phyloP scores from a whole-genome alignment of 1,284 basidiomycete species.

The Ceraceosorus bombacis region DNA sequence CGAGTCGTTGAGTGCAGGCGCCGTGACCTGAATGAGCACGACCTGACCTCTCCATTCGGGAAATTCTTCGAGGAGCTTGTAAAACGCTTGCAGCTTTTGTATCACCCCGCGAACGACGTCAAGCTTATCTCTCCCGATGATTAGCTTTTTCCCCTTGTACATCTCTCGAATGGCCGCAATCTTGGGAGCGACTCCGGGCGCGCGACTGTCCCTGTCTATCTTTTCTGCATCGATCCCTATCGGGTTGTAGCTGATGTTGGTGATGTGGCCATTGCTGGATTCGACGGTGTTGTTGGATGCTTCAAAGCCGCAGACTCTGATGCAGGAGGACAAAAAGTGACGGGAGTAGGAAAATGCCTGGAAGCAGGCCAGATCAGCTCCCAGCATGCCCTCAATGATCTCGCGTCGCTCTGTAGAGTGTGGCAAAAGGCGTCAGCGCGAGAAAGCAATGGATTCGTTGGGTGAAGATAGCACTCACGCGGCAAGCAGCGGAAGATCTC shows the following conservation, averaged over 20 bases:
- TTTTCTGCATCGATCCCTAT: slow-evolving; percentile 95
- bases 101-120: slow-evolving; percentile 96
- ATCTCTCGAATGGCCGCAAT: slow-evolving; percentile 72
- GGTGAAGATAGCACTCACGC: slow-evolving; percentile 50
- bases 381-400: slow-evolving; percentile 95
- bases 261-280: slow-evolving; percentile 79
- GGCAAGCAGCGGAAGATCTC: slow-evolving; percentile 93
- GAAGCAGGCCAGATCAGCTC: slow-evolving; percentile 92
- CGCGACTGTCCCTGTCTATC: slow-evolving; percentile 70
- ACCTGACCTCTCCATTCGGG: slow-evolving; percentile 90
- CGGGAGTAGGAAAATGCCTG: slow-evolving; percentile 92
- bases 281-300: slow-evolving; percentile 68
- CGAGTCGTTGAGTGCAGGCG: slow-evolving; percentile 85
- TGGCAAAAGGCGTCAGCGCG: slow-evolving; percentile 3
- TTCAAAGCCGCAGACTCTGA: slow-evolving; percentile 93
- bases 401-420: slow-evolving; percentile 59
- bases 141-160: slow-evolving; percentile 97
- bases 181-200: slow-evolving; percentile 79
- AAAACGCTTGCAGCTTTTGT: slow-evolving; percentile 94
- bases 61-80: slow-evolving; percentile 84
- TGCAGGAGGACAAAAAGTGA: slow-evolving; percentile 88
- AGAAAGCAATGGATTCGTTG: neutral
- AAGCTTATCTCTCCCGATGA: slow-evolving; percentile 96
- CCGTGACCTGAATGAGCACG: slow-evolving; percentile 71
- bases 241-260: slow-evolving; percentile 79